A percentile compares a stretch with the other conserved stretches of the same genome.
These are phyloP conservation scores for Durusdinium trenchii DNA, from an alignment of 73 alveolate genomes.

Conservation along the genomic window DNA sequence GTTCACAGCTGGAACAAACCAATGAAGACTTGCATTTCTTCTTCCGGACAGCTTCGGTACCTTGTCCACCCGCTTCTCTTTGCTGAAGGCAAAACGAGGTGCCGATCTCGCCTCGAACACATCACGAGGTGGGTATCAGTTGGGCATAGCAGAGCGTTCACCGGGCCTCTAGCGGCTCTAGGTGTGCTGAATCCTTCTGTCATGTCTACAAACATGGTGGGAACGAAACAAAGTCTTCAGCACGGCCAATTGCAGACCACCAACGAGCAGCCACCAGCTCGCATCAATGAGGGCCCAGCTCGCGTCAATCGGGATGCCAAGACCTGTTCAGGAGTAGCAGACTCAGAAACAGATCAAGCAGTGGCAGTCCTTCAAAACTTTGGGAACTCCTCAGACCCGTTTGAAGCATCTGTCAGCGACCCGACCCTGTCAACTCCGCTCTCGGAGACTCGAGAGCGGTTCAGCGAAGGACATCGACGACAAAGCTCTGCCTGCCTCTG, in stretches of 20 bases:
- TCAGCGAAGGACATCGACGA: neutral
- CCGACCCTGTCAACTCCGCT: neutral
- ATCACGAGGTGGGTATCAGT: neutral
- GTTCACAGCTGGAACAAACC: too few relatives aligned
- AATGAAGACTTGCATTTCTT: neutral
- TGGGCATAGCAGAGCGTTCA: too few relatives aligned
- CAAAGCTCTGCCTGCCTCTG: neutral
- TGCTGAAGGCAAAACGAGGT: conserved; percentile 51
- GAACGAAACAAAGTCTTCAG: neutral
- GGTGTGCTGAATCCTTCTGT: too few relatives aligned
- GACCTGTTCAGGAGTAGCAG: neutral
- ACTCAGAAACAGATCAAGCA: neutral
- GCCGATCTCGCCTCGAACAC: conserved; percentile 55
- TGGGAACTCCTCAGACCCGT: neutral
- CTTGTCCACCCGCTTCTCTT: conserved; percentile 61
- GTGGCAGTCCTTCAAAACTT: neutral
- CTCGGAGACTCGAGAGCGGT: neutral
- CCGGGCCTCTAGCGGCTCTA: too few relatives aligned
- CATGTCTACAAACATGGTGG: neutral
- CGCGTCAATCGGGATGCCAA: conserved; percentile 28
- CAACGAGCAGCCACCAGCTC: neutral
- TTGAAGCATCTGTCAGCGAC: neutral
- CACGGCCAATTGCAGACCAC: neutral
- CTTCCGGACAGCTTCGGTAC: neutral
- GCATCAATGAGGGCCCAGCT: neutral